Base-by-base conservation (phyloP, 2,329 filamentous ascomycete genomes). In the Ceratocystis papillata region DNA sequence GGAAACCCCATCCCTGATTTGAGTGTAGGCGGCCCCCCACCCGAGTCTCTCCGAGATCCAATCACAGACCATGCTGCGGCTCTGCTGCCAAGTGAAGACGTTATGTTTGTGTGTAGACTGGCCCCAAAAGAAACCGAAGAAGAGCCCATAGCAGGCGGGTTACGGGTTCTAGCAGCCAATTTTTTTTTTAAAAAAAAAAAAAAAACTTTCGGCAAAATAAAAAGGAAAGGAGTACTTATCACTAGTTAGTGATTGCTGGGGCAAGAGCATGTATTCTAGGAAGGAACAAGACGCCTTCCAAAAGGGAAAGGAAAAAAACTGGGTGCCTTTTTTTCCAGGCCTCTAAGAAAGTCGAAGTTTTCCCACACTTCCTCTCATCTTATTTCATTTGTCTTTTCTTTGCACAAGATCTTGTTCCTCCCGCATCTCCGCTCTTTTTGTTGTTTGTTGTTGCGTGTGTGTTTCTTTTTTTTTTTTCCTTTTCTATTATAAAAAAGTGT, bases 381-480 rank as follows among this genome's bases (percentile, higher is more conserved):
- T 65, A 37, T 62, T 62, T 65, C 60, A 37, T 8, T 48, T 62
- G 59, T 65, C 62, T 63, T 7, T 68, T 71, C 74, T 73, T 74
- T 72, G 69, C 55, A 41, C 37, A 59, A 59, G 5, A 30, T 33
- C 55, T 71, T 71, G 68, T 71, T 73, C 70, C 70, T 62, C 62
- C 69, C 67, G 69, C 55, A 59, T 59, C 55, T 59, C 55, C 55
- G 55, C 55, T 59, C 55, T 59, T 71, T 70, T 70, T 67, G 66
- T 69, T 66, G 44, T 67, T 64, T 65, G 63, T 44, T 28, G 33
- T 50, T 65, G 45, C 55, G 53, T 17, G 60, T 17, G 60, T 37
- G 22, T 44, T 8, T 64, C 22, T 70, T 67, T 61, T 70, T 67
- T 67, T 67, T 65, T 44, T 70, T 50, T 61, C 63, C 62, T 55